Evolutionary conservation across 2,329 filamentous ascomycete genomes (phyloP), one percentile per base, ranked within the genome.

Genomic region (Xylaria sp.): DNA sequence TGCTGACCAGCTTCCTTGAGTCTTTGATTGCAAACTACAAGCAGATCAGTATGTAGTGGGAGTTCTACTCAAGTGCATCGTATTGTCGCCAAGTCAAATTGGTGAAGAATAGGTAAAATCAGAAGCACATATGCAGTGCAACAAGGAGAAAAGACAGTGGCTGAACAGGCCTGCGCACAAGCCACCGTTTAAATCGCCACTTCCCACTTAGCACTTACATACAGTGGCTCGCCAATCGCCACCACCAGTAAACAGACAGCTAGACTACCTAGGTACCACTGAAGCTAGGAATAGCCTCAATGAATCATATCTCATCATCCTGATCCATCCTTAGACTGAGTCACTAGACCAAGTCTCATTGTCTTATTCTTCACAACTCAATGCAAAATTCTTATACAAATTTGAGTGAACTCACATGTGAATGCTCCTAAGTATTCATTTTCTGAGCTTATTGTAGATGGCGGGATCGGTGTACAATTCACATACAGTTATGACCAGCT

Each of bases 231-330:
- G 16, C 48, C 8, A 51, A 32, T 47, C 27, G 13, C 25, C 50
- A 29, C 25, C 6, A 29, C 25, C 50, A n/a, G 5, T n/a, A 32
- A 32, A 29, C 16, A 44, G 13, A 60, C 10, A 51, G 25, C n/a
- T 47, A 13, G 13, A 47, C 29, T 51, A 40, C n/a, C n/a, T n/a
- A 32, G 27, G n/a, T n/a, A n/a, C n/a, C n/a, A 6, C 47, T 40
- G 27, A 16, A 35, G 59, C 47, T 57, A 53, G 66, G 60, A 66
- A 69, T 69, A 66, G 66, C 66, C 32, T 71, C 67, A 53, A 71
- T 71, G 69, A 71, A 65, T 71, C 69, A 71, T 71, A 67, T 48
- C 63, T 55, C 47, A 64, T 71, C 69, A 71, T 71, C 60, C 63
- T 71, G 69, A 71, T 66, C 63, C 57, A 57, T 53, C 13, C 13